phyloP scores from a whole-genome alignment of 2,329 filamentous ascomycete genomes.

The Ophiostoma sp. region DNA sequence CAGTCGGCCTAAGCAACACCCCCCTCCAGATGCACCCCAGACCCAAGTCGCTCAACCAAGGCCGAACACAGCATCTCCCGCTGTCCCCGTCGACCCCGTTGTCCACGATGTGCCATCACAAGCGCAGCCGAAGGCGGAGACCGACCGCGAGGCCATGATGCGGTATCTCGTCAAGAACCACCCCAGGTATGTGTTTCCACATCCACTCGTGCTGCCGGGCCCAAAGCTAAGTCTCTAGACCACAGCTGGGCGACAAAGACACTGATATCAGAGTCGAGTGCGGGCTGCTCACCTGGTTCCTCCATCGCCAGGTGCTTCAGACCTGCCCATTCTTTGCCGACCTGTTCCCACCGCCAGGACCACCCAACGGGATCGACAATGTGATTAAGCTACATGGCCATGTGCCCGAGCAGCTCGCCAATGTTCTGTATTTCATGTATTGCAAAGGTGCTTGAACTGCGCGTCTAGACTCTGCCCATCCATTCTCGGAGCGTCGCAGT shows the following conservation, averaged over 20 bases:
- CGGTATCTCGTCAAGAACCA: slow-evolving; percentile 10
- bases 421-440: slow-evolving; percentile 32
- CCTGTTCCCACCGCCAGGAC: slow-evolving; percentile 1
- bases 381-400: slow-evolving; percentile 25
- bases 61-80: not conserved
- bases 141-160: slow-evolving; percentile 10
- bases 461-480: too few relatives aligned
- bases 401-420: slow-evolving; percentile 25
- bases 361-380: not conserved
- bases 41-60: not conserved
- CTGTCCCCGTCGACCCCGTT: not conserved
- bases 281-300: slow-evolving; percentile 15
- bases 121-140: not conserved
- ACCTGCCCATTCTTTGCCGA: slow-evolving; percentile 20
- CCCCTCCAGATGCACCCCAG: not conserved
- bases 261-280: slow-evolving; percentile 24
- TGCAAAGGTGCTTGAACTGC: not conserved
- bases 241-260: not conserved
- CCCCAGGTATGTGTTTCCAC: not conserved
- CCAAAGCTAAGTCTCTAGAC: not conserved
- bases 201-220: not conserved
- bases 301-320: slow-evolving; percentile 22
- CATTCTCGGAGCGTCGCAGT: too few relatives aligned
- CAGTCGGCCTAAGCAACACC: not conserved
- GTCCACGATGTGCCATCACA: not conserved